Base-by-base conservation (phyloP, 495 filamentous ascomycete species). In the Penicillium chermesinum region DNA sequence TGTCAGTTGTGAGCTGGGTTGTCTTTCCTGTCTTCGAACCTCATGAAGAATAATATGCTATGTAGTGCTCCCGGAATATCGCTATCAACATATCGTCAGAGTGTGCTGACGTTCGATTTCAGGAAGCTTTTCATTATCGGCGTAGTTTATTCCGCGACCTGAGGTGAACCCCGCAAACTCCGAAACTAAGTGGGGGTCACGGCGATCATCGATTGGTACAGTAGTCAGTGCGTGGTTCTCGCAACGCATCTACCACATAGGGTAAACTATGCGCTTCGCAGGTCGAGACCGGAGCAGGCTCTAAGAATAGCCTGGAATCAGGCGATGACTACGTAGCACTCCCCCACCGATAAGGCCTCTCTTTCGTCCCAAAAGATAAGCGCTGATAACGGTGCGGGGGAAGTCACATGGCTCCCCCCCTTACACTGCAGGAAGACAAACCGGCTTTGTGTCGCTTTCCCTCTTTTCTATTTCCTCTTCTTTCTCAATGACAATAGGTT, bases 341-440 rank as follows among this genome's bases (percentile, higher is more conserved):
- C 25, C 25, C 10, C 25, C 25, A 30, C 5, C 25, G 25, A 44
- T 21, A 52, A 51, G 47, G 49, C n/a, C n/a, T n/a, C n/a, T n/a
- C n/a, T n/a, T 44, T 48, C 48, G 10, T 30, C 25, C 5, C 10
- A 30, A 10, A 40, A 52, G 58, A 62, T 62, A 62, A 62, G 30
- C 25, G 56, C 43, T 33, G 60, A 63, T 54, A 56, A 56, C 50
- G 20, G 57, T 61, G 55, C 51, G 55, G 55, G 59, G 61, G 49
- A 57, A 33, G 53, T 57, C 53, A 59, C 48, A 48, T 48, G 48
- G 41, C 21, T 41, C 40, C 21, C 44, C 22, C 41, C 33, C 14
- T 8, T 13, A 33, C 9, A 35, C 30, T 44, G 30, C 16, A 30
- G 25, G 25, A 36, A 35, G 13, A n/a, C 17, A 35, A 35, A 16